phyloP scores from a whole-genome alignment of 257 asterid species.

The Lycium barbarum region DNA sequence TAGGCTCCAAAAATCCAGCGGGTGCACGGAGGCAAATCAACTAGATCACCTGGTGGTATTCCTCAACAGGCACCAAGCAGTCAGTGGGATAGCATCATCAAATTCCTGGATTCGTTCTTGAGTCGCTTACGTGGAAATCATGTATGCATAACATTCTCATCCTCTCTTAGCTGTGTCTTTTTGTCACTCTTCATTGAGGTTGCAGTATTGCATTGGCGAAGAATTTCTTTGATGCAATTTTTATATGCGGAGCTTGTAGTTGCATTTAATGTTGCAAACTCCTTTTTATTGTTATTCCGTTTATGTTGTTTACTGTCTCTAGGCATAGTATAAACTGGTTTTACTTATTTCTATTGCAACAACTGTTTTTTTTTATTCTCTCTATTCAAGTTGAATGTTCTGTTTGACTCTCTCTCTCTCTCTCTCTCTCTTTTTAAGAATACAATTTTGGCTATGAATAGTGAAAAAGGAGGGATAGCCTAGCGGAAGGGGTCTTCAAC shows the following conservation, averaged over 20 bases:
- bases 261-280: constrained; percentile 23
- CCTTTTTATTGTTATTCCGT: background rate
- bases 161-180: background rate
- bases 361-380: background rate
- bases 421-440: background rate
- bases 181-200: constrained; percentile 19
- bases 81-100: constrained; percentile 95
- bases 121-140: constrained; percentile 74
- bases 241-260: background rate
- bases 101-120: constrained; percentile 88
- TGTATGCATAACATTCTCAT: constrained; percentile 46
- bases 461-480: background rate
- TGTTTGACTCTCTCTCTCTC: background rate
- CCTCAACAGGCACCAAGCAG: constrained; percentile 79
- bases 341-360: constrained; percentile 9
- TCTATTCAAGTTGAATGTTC: background rate
- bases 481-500: constrained; percentile 7
- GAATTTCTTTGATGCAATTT: constrained; percentile 19
- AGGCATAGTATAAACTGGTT: background rate
- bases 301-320: background rate
- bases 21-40: constrained; percentile 95
- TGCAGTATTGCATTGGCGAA: constrained; percentile 1
- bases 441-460: constrained; percentile 12
- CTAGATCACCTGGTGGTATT: constrained; percentile 82
- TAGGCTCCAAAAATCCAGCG: constrained; percentile 93